Percentiles rank a stretch among this genome's conserved stretches.
Evolutionary conservation across 2,329 filamentous ascomycete genomes (phyloP).

Genomic region (Pestalotiopsis sp.): DNA sequence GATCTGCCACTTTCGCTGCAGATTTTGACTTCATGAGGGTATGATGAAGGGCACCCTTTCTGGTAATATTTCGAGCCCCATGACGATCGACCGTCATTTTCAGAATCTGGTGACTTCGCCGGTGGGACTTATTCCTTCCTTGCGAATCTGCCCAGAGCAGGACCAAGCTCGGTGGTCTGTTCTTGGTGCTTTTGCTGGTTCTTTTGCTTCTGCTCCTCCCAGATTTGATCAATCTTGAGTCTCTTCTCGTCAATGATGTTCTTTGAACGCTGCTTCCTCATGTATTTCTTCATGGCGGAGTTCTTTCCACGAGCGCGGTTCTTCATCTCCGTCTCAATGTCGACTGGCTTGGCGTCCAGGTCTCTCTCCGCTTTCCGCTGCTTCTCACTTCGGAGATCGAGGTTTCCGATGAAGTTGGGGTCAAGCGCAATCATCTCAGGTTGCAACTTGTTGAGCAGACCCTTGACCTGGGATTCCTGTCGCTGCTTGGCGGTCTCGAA

Average conservation of each 20-base stretch:
- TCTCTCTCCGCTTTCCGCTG: conserved; percentile 78
- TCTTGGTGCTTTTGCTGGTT: conserved; percentile 64
- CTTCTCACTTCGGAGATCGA: conserved; percentile 80
- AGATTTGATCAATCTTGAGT: conserved; percentile 80
- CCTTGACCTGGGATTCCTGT: conserved; percentile 88
- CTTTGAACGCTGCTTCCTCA: conserved; percentile 88
- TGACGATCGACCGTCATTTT: background rate
- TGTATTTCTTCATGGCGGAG: conserved; percentile 80
- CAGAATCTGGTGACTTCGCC: background rate
- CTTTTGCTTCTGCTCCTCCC: conserved; percentile 70
- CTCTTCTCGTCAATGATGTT: conserved; percentile 97
- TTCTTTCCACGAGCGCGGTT: conserved; percentile 90
- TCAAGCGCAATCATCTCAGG: conserved; percentile 97
- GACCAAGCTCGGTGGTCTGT: conserved; percentile 75
- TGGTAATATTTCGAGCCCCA: background rate
- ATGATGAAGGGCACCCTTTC: background rate
- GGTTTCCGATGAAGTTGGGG: conserved; percentile 85
- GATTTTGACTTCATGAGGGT: background rate
- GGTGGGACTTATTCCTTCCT: conserved; percentile 56
- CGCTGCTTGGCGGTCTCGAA: conserved; percentile 93
- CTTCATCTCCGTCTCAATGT: conserved; percentile 62
- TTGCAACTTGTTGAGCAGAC: conserved; percentile 88
- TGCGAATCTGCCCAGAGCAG: conserved; percentile 83
- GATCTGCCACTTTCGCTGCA: background rate
- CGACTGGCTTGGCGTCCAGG: conserved; percentile 68